Evolutionary conservation across 306 rosid species (phyloP), one percentile per base, ranked within the genome.

Genomic region (Cucumis hystrix): DNA sequence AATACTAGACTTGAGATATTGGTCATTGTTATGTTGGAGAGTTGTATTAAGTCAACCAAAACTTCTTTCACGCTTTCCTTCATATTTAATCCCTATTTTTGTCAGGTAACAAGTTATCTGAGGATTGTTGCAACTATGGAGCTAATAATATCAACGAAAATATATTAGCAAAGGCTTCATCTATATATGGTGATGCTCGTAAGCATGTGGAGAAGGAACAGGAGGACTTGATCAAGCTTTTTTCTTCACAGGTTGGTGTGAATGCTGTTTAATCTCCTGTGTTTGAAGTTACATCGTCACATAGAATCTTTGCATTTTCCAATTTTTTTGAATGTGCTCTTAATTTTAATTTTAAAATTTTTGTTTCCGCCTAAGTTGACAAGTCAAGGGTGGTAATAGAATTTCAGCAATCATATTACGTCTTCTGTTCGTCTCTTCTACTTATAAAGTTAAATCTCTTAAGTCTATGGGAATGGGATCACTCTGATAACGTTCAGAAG

Each of bases 161-260:
- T 75, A 85, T 95, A 77, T 86, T 95, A 71, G 92, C 99, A n/a
- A 92, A 92, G 87, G 97, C 96, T 21, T 92, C 99, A 70, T 90
- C 98, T 25, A 87, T 95, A 80, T 92, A 92, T 83, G 99, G 98
- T 10, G 99, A 95, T 83, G 90, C 98, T 79, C 91, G 92, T 66
- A 88, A 92, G 87, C 99, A 95, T 70, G 93, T 95, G 60, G 99
- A 92, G 88, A 95, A 91, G 88, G 99, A 95, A 83, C 98, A 89
- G 10, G 99, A 95, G 78, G 97, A 95, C 74, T 86, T 87, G 72
- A 91, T 88, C 76, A 89, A 59, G 83, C 89, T 95, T 78, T 83
- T 92, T 39, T 85, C 88, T 78, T 86, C 89, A 55, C 99, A 92
- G 98, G 99, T 95, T 78, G 77, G 79, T 69, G 16, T 8, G 61